Conservation (phyloP, 352 stramenopile genomes). For the Pilasporangium apinafurcum region DNA sequence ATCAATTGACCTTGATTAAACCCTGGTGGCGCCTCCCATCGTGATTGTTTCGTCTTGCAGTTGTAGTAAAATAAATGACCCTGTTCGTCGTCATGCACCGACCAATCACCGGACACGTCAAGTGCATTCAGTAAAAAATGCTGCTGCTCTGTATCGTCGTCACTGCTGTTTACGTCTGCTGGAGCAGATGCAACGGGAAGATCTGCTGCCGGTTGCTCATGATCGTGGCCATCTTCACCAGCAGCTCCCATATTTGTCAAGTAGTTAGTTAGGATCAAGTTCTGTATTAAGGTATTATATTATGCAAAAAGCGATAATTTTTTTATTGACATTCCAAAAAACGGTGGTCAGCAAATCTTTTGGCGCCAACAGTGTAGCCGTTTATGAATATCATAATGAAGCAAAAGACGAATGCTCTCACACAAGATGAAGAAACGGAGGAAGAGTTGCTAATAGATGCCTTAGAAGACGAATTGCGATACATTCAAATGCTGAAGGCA, state of each 20-base stretch:
- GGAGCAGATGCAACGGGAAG: background rate
- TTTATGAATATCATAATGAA: background rate
- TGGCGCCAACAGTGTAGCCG: background rate
- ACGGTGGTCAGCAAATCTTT: background rate
- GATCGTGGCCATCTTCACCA: background rate
- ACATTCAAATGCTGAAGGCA: slow-evolving; percentile 37
- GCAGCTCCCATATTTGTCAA: background rate
- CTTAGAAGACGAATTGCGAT: slow-evolving; percentile 36
- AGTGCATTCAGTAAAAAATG: slow-evolving; percentile 49
- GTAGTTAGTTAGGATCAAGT: too few relatives aligned
- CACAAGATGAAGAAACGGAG: slow-evolving; percentile 6
- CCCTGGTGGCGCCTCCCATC: slow-evolving; percentile 46
- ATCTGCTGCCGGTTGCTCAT: too few relatives aligned
- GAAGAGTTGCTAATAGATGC: slow-evolving; percentile 30
- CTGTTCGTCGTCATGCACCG: slow-evolving; percentile 66
- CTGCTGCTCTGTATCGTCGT: slow-evolving; percentile 12
- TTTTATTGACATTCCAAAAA: background rate
- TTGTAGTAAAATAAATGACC: slow-evolving; percentile 80
- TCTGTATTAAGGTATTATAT: background rate
- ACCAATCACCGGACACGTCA: slow-evolving; percentile 52
- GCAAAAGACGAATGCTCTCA: background rate
- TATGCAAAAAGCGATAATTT: background rate
- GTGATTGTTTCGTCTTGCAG: slow-evolving; percentile 27
- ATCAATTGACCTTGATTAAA: slow-evolving; percentile 68
- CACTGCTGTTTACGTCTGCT: background rate